phyloP scores from a whole-genome alignment of 108 stramenopile species.

The Cylindrotheca fusiformis region DNA sequence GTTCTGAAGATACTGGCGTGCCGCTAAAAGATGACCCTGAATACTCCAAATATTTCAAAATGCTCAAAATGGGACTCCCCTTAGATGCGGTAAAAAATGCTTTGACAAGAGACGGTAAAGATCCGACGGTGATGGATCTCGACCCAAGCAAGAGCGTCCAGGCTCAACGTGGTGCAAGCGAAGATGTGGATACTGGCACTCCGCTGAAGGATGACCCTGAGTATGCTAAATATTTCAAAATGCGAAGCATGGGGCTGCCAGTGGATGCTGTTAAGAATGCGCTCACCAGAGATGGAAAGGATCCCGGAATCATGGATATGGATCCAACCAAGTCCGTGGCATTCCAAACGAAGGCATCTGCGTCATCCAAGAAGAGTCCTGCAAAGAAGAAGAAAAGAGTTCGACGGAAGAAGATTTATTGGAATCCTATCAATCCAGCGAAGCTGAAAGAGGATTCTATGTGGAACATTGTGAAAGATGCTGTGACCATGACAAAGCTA shows the following conservation, averaged over 20 bases:
- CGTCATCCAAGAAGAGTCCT: slow-evolving; percentile 17
- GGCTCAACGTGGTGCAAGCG: slow-evolving; percentile 33
- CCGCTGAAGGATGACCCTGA: slow-evolving; percentile 69
- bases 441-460: slow-evolving; percentile 81
- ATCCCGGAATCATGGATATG: slow-evolving; percentile 56
- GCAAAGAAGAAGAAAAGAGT: slow-evolving; percentile 63
- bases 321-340: slow-evolving; percentile 56
- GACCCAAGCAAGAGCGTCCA: slow-evolving; percentile 57
- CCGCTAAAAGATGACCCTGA: slow-evolving; percentile 68
- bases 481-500: slow-evolving; percentile 58
- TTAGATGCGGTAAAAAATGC: slow-evolving; percentile 70
- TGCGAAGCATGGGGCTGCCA: slow-evolving; percentile 59
- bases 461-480: slow-evolving; percentile 79
- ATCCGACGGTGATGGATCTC: slow-evolving; percentile 68
- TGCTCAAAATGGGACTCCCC: slow-evolving; percentile 71
- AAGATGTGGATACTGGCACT: slow-evolving; percentile 39
- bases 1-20: slow-evolving; percentile 24
- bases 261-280: slow-evolving; percentile 63
- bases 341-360: slow-evolving; percentile 42
- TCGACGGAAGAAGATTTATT: slow-evolving; percentile 86
- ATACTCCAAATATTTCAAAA: slow-evolving; percentile 75
- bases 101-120: slow-evolving; percentile 60
- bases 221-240: slow-evolving; percentile 68
- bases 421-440: slow-evolving; percentile 82
- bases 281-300: slow-evolving; percentile 58